A percentile compares a stretch with the other conserved stretches of the same genome.
Conservation (phyloP, 495 filamentous ascomycete genomes). For the Delitschia confertaspora region DNA sequence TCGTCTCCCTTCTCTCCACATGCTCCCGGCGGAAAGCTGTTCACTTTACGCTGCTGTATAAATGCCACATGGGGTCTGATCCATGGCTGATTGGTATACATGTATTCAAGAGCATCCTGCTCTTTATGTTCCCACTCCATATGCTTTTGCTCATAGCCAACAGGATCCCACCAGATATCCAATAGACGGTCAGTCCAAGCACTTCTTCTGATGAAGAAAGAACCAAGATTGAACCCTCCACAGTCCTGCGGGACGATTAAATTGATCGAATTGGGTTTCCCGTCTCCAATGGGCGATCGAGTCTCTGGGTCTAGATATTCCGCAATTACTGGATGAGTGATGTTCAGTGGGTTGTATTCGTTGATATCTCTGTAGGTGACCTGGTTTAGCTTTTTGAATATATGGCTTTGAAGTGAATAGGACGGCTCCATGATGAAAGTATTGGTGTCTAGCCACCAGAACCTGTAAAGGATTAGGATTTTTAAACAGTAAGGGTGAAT, state of each 20-base stretch:
- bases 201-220: conserved; percentile 80
- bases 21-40: conserved; percentile 84
- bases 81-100: conserved; percentile 90
- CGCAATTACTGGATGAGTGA: conserved; percentile 68
- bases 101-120: conserved; percentile 86
- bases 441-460: conserved; percentile 98
- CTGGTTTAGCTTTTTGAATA: conserved; percentile 69
- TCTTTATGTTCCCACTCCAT: conserved; percentile 99
- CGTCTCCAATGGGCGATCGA: conserved; percentile 65
- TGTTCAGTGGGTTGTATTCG: conserved; percentile 88
- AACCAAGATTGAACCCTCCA: conserved; percentile 90
- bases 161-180: conserved; percentile 98
- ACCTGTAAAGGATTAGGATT: conserved; percentile 48
- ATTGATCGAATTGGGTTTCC: conserved; percentile 64
- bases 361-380: conserved; percentile 94
- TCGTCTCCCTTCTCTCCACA: conserved; percentile 73
- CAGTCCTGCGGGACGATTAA: conserved; percentile 91
- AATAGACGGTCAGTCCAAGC: conserved; percentile 86
- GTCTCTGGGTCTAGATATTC: conserved; percentile 65
- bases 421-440: conserved; percentile 97
- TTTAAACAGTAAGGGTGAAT: not conserved
- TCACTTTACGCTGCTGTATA: conserved; percentile 83
- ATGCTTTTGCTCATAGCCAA: conserved; percentile 95
- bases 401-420: conserved; percentile 79
- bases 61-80: conserved; percentile 82